Evolutionary conservation across 2,329 filamentous ascomycete genomes (phyloP).

Genomic region (Fusarium neocosmosporiellum): DNA sequence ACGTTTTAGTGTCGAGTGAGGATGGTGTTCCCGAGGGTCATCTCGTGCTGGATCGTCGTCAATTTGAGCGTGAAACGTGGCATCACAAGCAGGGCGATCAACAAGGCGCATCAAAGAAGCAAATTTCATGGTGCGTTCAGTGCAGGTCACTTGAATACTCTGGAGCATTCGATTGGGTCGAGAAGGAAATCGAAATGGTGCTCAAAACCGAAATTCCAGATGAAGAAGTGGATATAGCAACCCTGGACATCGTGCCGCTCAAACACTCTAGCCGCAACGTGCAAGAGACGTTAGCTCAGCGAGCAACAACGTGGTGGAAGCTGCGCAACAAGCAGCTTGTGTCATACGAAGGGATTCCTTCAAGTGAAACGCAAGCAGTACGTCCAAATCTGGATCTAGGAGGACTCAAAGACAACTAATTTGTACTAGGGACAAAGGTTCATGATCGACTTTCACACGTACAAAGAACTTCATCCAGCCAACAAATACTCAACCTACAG

Average conservation of each 20-base stretch:
- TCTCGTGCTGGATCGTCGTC: neutral
- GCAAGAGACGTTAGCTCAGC: neutral
- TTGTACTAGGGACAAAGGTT: constrained; percentile 3
- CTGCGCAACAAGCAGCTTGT: neutral
- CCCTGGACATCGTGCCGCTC: neutral
- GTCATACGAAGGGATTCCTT: neutral
- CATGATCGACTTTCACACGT: constrained; percentile 14
- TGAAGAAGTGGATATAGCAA: neutral
- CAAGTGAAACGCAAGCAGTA: neutral
- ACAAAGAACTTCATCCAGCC: constrained; percentile 8
- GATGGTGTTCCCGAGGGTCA: neutral
- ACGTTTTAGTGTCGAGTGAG: neutral
- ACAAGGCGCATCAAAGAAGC: neutral
- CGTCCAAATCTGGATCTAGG: neutral
- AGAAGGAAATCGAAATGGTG: neutral
- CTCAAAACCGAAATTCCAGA: neutral
- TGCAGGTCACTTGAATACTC: neutral
- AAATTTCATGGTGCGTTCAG: neutral
- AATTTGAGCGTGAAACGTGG: neutral
- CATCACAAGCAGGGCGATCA: too few relatives aligned
- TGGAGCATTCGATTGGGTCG: neutral
- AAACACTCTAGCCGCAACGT: neutral
- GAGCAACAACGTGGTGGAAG: constrained; percentile 3
- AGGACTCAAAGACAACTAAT: neutral
- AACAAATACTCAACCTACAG: neutral